Base-by-base conservation (phyloP, 768 basidiomycete species). In the Cystofilobasidium ferigula region DNA sequence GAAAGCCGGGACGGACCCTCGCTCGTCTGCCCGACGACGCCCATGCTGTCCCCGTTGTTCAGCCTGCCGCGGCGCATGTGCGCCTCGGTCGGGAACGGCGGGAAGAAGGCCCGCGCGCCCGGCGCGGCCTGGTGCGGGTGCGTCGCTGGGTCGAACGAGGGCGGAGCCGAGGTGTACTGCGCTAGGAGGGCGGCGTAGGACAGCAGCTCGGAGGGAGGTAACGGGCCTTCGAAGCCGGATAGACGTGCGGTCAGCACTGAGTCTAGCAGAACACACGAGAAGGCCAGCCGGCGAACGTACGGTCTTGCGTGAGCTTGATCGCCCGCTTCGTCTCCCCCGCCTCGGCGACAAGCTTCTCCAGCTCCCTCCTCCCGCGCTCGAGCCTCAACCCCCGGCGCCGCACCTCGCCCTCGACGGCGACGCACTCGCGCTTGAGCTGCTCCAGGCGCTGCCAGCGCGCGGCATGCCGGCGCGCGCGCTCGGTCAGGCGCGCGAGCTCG, bases 31-130 rank as follows among this genome's bases (percentile, higher is more conserved):
- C 64, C 64, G 14, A 66, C 64, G 47, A 35, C 57, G 24, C 35
- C 64, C 28, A 61, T 32, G 35, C 18, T 32, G 9, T 32, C 64
- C 12, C 47, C 59, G 40, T 45, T 30, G 58, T 61, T 61, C 26
- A 68, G 67, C 32, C 51, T 32, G 16, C 67, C 67, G n/a, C 54
- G n/a, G 30, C 67, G 67, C 30, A 68, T 54, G 12, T 43, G n/a
- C 13, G 57, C 45, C 22, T 68, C 67, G 22, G 67, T 26, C 24
- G 67, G 67, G 57, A 68, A 68, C n/a, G 67, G 67, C 56, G 67
- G 67, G 40, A 57, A 57, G 67, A 62, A 62, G 24, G 56, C 30
- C n/a, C n/a, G n/a, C n/a, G n/a, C 32, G 6, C 48, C 47, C 0
- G 59, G 38, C 7, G 22, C 45, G 7, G 45, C 3, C n/a, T n/a